These are phyloP conservation scores for Candida glucosophila DNA, from an alignment of 1,139 yeast genomes.

Conservation along the genomic window DNA sequence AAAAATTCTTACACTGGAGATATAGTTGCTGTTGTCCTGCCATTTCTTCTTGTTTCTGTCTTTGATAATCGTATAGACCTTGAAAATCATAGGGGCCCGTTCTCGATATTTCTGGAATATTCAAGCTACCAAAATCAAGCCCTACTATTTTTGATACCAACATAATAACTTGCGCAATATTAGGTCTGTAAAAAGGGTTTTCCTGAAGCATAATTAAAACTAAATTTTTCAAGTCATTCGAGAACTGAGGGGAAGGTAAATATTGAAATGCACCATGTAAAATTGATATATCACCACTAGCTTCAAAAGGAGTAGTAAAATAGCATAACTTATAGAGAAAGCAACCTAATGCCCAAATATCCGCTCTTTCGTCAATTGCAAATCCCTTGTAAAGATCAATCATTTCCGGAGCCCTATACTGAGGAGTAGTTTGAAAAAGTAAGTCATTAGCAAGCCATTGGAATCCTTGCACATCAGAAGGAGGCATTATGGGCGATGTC, in stretches of 20 bases:
- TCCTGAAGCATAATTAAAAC: conserved; percentile 75
- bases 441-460: conserved; percentile 57
- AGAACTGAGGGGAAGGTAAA: conserved; percentile 45
- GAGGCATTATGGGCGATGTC: conserved; percentile 52
- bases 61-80: conserved; percentile 37
- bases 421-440: conserved; percentile 73
- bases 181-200: conserved; percentile 77
- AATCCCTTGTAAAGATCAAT: conserved; percentile 57
- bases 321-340: conserved; percentile 69
- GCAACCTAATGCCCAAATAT: conserved; percentile 80
- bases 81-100: conserved; percentile 36
- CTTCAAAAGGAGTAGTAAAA: conserved; percentile 77
- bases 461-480: conserved; percentile 55
- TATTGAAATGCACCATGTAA: conserved; percentile 58
- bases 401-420: conserved; percentile 79
- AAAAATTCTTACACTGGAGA: conserved; percentile 17
- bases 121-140: conserved; percentile 17
- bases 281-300: conserved; percentile 65
- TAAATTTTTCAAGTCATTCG: conserved; percentile 60
- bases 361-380: conserved; percentile 70
- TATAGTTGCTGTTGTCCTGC: conserved; percentile 29
- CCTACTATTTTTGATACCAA: conserved; percentile 26
- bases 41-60: conserved; percentile 28
- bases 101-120: conserved; percentile 30
- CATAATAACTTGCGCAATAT: conserved; percentile 59